Evolutionary conservation across 257 asterid genomes (phyloP), one percentile per base, ranked within the genome.

Genomic region (Salvia miltiorrhiza): DNA sequence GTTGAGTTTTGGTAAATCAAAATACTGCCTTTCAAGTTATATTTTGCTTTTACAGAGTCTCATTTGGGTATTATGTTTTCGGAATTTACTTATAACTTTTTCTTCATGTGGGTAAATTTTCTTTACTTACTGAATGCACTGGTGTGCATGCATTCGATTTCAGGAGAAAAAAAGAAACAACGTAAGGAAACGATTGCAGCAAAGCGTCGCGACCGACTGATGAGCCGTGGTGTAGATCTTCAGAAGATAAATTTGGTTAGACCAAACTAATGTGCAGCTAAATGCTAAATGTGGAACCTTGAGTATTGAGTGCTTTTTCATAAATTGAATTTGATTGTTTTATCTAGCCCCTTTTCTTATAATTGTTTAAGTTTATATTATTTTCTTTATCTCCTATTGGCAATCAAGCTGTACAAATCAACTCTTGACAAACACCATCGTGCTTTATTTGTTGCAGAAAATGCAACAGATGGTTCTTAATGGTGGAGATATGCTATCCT

Each of bases 131-230:
- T 85, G 72, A 74, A 49, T 45, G 55, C 59, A 26, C n/a, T 63
- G 39, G 23, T 63, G 61, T 56, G 65, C 66, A 54, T 68, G 32
- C 53, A 55, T 72, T 54, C 54, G 23, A 67, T 77, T 80, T 65
- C 85, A 90, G 99, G 96, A 57, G 97, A 87, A 53, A 94, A 90
- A 71, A 91, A 87, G 96, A 94, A 87, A 73, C 90, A 89, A 32
- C 88, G 88, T 6, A 90, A 89, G 82, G 96, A 94, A 78, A 72
- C 68, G 73, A 89, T 89, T 56, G 99, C 95, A 28, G 77, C 70
- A 21, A 91, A 94, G 87, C 93, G 95, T 44, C 85, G 83, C 61
- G 97, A 88, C 72, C 85, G 96, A 84, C 87, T 89, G 96, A 53
- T 82, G 21, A 80, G 56, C 50, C 96, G 96, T 33, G 99, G 95